These are phyloP conservation scores for Cetradonia linearis DNA, from an alignment of 495 filamentous ascomycete species.

Conservation along the genomic window DNA sequence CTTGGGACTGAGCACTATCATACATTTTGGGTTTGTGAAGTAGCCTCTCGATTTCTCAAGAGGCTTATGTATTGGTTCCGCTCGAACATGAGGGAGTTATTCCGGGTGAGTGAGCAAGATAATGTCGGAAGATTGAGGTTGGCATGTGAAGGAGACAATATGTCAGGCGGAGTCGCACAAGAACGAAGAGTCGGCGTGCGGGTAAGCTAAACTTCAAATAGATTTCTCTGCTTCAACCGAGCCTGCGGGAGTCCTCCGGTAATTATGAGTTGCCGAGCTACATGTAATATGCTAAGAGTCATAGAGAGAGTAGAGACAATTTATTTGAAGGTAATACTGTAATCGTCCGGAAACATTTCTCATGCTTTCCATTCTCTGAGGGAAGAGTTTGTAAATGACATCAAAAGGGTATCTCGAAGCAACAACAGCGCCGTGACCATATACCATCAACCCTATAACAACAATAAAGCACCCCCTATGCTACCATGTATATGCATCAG, in stretches of 20 bases:
- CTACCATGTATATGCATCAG: not conserved
- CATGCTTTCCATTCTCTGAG: not conserved
- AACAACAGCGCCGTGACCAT: not conserved
- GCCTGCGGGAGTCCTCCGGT: not conserved
- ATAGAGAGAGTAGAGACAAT: too few species aligned
- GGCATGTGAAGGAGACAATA: not conserved
- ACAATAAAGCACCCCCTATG: not conserved
- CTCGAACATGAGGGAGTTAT: conserved; percentile 14
- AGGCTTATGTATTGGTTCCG: conserved; percentile 17
- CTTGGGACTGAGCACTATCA: conserved; percentile 20
- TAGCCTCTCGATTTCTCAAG: conserved; percentile 26
- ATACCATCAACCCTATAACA: not conserved
- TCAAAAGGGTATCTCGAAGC: conserved; percentile 11
- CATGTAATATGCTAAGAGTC: not conserved
- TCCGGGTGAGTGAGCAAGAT: not conserved
- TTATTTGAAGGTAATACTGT: too few species aligned
- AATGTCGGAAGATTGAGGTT: not conserved
- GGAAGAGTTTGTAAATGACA: conserved; percentile 2
- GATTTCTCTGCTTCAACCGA: not conserved
- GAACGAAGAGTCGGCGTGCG: conserved; percentile 4
- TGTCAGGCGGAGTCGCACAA: conserved; percentile 1
- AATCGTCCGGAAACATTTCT: too few species aligned
- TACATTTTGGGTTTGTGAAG: conserved; percentile 19
- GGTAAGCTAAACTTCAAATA: conserved; percentile 2
- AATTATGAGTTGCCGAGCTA: not conserved